Percentiles rank a stretch among this genome's conserved stretches.
Conservation (phyloP, 345 rosid genomes). For the Microcos paniculata region DNA sequence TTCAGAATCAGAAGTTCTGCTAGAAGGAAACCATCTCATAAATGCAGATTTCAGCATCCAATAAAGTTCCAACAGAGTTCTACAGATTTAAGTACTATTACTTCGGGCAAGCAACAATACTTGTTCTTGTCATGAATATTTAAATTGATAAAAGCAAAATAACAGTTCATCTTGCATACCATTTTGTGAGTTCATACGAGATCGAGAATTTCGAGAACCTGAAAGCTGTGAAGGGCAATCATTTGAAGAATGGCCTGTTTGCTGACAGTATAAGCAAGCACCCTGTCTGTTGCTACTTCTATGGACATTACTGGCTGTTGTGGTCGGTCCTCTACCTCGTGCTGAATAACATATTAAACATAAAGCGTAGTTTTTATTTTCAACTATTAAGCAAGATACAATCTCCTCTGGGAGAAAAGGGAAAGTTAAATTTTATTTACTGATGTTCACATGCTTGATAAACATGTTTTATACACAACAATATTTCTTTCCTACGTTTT, state of each 20-base stretch:
- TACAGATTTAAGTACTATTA: neutral
- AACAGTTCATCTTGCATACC: conserved; percentile 38
- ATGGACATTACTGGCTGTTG: conserved; percentile 50
- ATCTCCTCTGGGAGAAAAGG: neutral
- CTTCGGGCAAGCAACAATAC: neutral
- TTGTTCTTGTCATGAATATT: neutral
- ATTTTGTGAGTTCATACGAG: conserved; percentile 43
- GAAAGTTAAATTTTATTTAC: neutral
- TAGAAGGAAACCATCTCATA: neutral
- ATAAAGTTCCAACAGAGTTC: neutral
- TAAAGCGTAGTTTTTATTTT: conserved; percentile 4
- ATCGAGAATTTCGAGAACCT: conserved; percentile 43
- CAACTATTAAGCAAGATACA: neutral
- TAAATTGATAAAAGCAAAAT: neutral
- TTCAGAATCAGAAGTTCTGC: neutral
- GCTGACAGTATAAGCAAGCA: conserved; percentile 71
- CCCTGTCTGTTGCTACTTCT: conserved; percentile 52
- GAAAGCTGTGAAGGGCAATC: conserved; percentile 65
- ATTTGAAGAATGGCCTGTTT: conserved; percentile 69
- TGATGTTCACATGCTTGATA: neutral
- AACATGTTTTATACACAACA: neutral
- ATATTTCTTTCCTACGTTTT: neutral
- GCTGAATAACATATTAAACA: conserved; percentile 31
- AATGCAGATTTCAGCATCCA: neutral
- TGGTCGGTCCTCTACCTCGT: conserved; percentile 56